Percentiles rank a stretch among this genome's conserved stretches.
Evolutionary conservation across 2,329 filamentous ascomycete genomes (phyloP).

Genomic region (Didymella segeticola): DNA sequence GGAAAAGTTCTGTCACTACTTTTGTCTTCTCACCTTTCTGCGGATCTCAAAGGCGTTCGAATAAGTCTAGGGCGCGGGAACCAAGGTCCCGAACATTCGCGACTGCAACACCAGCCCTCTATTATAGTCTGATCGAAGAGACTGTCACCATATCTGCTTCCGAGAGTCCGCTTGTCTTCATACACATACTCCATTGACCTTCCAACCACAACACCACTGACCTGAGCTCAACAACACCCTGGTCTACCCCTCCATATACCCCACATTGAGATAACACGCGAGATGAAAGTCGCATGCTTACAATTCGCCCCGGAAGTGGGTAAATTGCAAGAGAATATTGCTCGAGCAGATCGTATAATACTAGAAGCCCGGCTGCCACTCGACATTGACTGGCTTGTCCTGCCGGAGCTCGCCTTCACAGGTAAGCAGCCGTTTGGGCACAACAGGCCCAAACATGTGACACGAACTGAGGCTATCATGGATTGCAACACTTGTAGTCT

Average conservation of each 20-base stretch:
- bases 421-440: conserved; percentile 57
- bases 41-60: conserved; percentile 4
- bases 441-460: conserved; percentile 1
- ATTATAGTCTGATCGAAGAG: background rate
- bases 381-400: conserved; percentile 70
- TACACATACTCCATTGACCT: background rate
- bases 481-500: too few species aligned
- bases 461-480: background rate
- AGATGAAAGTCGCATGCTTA: conserved; percentile 73
- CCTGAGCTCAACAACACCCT: background rate
- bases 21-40: conserved; percentile 4
- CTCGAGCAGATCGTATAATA: conserved; percentile 70
- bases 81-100: conserved; percentile 13
- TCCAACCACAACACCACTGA: background rate
- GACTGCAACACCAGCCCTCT: conserved; percentile 6
- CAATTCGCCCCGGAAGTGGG: conserved; percentile 77
- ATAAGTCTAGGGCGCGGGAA: conserved; percentile 16
- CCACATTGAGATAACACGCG: conserved; percentile 25
- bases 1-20: conserved; percentile 2
- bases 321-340: conserved; percentile 73
- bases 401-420: conserved; percentile 79
- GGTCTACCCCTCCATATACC: conserved; percentile 12
- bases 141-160: background rate
- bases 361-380: conserved; percentile 52
- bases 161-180: background rate